Evolutionary conservation across 2,329 filamentous ascomycete genomes (phyloP), one percentile per base, ranked within the genome.

Genomic region (Stachybotrys echinatus): DNA sequence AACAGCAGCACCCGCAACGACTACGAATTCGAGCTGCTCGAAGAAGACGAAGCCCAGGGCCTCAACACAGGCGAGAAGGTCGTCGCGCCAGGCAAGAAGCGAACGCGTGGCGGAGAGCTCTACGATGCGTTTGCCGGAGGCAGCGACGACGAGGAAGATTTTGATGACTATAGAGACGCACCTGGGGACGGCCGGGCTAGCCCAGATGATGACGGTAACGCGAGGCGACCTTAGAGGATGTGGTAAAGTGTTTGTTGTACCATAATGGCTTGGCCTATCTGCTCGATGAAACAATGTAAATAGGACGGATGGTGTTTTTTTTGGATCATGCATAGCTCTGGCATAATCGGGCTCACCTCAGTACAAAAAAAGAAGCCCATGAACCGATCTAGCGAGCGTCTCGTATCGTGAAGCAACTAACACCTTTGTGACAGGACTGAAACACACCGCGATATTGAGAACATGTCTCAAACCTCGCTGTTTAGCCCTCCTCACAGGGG

Each of bases 81-180:
- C 52, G 65, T 49, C 53, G 67, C 68, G 51, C 68, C 74, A 8
- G 61, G 61, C 22, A 64, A 68, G 57, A 73, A 72, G 57, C 76
- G 80, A 56, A 76, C 78, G 47, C 69, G 89, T 19, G 94, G 90
- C 2, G 91, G 92, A 23, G 92, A 97, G 72, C 73, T 99, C 42
- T 99, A 99, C 66, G 94, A 99, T 74, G 94, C 94, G 5, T 99
- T 99, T 76, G 94, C 94, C 0, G 92, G 89, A 17, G 92, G 91
- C 48, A 84, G 80, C 53, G 79, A 81, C 21, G 92, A 92, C 51
- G 92, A 70, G 50, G 75, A 75, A 50, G 75, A 75, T 27, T 69
- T 73, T 38, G 72, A 72, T 5, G 65, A 61, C 43, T 74, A 74
- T 31, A 73, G 72, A 14, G 73, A 74, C 37, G 59, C 58, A 8